Percentiles rank a stretch among this genome's conserved stretches.
phyloP scores from a whole-genome alignment of 192 early-diverging fungal genomes.

The Piromyces finnis region DNA sequence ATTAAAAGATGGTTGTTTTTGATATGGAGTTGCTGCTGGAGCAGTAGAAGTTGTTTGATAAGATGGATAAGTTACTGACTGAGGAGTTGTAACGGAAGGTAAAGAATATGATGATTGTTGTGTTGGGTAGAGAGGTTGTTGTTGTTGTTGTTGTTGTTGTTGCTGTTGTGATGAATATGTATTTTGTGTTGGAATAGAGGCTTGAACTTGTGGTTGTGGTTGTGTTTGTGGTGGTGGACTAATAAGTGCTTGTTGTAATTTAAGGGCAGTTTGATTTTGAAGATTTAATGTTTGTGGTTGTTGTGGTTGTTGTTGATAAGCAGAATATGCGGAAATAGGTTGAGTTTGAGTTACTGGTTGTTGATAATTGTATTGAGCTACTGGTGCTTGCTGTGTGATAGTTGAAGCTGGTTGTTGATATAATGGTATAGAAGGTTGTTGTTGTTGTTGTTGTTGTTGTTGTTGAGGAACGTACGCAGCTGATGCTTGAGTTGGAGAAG shows the following conservation, averaged over 20 bases:
- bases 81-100: neutral
- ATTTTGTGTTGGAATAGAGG: neutral
- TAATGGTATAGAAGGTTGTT: neutral
- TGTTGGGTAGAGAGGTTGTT: neutral
- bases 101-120: neutral
- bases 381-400: neutral
- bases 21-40: constrained; percentile 6
- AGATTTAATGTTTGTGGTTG: neutral
- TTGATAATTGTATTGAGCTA: constrained; percentile 4
- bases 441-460: constrained; percentile 6
- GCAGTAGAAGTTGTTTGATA: constrained; percentile 3
- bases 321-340: neutral
- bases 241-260: neutral
- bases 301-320: constrained; percentile 7
- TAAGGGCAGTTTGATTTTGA: neutral
- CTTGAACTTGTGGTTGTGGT: neutral
- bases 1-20: neutral
- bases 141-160: neutral
- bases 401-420: neutral
- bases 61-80: neutral
- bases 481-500: neutral
- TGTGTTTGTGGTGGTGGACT: neutral
- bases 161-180: neutral
- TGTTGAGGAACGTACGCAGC: neutral
- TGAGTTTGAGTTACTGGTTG: constrained; percentile 1